These are phyloP conservation scores for Rhizopogon sp. DNA, from an alignment of 768 basidiomycete species.

Conservation along the genomic window DNA sequence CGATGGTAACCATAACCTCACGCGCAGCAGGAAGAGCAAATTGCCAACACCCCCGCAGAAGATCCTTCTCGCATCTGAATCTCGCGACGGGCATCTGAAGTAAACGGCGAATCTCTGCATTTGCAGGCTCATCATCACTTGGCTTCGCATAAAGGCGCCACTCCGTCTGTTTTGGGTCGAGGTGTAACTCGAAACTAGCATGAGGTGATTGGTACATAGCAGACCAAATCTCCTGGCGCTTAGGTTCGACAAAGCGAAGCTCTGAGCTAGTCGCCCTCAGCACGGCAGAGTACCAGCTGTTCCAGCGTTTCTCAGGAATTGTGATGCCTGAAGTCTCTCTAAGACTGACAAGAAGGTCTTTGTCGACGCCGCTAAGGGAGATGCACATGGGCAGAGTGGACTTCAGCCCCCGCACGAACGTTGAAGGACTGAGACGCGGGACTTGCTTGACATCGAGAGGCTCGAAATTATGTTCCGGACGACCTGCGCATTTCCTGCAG, in stretches of 20 bases:
- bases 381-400: conserved; percentile 85
- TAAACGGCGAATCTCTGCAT: conserved; percentile 71
- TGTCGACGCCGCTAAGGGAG: conserved; percentile 45
- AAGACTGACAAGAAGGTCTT: conserved; percentile 47
- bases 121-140: conserved; percentile 62
- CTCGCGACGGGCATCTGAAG: conserved; percentile 77
- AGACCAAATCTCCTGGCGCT: conserved; percentile 86
- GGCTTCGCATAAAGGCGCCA: conserved; percentile 84
- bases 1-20: conserved; percentile 54
- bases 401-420: conserved; percentile 76
- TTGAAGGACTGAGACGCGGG: conserved; percentile 63
- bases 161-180: conserved; percentile 74
- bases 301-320: conserved; percentile 59
- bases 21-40: conserved; percentile 65
- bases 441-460: conserved; percentile 46
- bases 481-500: conserved; percentile 84
- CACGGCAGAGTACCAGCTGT: conserved; percentile 63
- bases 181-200: conserved; percentile 68
- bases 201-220: conserved; percentile 69
- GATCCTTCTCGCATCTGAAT: conserved; percentile 45
- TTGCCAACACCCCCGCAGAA: conserved; percentile 77
- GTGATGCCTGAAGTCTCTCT: conserved; percentile 32
- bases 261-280: conserved; percentile 53
- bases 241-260: conserved; percentile 79
- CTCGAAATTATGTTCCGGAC: conserved; percentile 79